Base-by-base conservation (phyloP, 331 rosid genomes). In the Spiraea crenata region DNA sequence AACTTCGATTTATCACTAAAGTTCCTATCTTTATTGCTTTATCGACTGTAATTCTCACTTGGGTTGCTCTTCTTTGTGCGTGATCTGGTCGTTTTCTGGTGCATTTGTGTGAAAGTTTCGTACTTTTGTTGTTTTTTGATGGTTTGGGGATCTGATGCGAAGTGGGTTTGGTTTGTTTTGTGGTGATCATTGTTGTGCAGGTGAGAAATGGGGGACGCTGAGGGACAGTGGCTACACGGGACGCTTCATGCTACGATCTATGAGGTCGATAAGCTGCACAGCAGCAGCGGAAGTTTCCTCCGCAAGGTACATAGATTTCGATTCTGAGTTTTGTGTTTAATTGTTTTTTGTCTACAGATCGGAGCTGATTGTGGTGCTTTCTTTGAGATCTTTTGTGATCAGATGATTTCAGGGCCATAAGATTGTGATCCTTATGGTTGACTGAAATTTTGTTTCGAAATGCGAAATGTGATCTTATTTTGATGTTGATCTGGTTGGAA, bases 231-330 rank as follows among this genome's bases (percentile, higher is more conserved):
- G 82, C 91, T 95, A 55, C 99, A 95, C 57, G 99, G 99, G 0
- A 91, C 86, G 73, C 97, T 95, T 60, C 99, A 95, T 56, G 99
- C 71, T 45, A 91, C 99, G 58, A 75, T 95, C 84, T 89, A 60
- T 42, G 99, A 91, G 88, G 89, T 95, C 7, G 97, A 91, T 67
- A 77, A 19, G 70, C 79, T 95, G 74, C 71, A 76, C 4, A 39
- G 57, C 8, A 82, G 82, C 7, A 88, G 87, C 16, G 89, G 87
- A 70, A 83, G 83, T 52, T 49, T 91, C 78, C 77, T 95, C 54
- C 69, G 71, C 78, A 86, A 72, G 95, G 99, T 95, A 75, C 41
- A 55, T 11, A 34, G 3, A 58, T 0, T 71, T 7, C n/a, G 44
- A 56, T 57, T 19, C 31, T 38, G 0, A 14, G 31, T 16, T 60